Base-by-base conservation (phyloP, 495 filamentous ascomycete species). In the Elasticomyces elasticus region DNA sequence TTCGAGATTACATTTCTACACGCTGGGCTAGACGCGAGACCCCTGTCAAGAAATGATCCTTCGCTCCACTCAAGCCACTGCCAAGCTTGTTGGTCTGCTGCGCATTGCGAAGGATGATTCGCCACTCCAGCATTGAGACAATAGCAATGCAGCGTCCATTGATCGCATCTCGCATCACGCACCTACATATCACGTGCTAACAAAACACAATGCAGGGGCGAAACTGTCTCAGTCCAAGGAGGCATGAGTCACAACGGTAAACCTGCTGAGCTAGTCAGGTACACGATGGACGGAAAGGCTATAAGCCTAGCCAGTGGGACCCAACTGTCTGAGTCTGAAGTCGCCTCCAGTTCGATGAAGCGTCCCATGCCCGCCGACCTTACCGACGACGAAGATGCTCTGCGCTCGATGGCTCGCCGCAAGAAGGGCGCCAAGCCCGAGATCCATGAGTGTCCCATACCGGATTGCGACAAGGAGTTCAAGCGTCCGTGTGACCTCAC, bases 401-500 rank as follows among this genome's bases (percentile, higher is more conserved):
- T 78, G 63, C 84, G 87, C 23, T 95, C 90, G 12, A 94, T 94
- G 89, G 89, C 87, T 49, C 81, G 87, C 50, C 83, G 86, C 37
- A 87, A 89, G 74, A 91, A 94, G 73, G 85, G 85, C 55, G 82
- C 70, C 17, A 68, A 64, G 51, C 67, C 69, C 25, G 64, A 65
- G 35, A 56, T 65, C 35, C 70, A 69, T 44, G 31, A 47, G 19
- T 74, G 71, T 62, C 52, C 59, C 20, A 54, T 67, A 24, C 17
- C 17, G 24, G 20, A 37, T 13, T 96, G 90, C 70, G 81, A 83
- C 68, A 94, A 94, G 70, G 80, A 88, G 62, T 96, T 95, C 77
- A 90, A 90, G 69, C 79, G 89, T 40, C 86, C 87, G 5, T 96
- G 89, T 69, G 89, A 95, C 66, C 72, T 95, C 49, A 92, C 81